These are phyloP conservation scores for Dioscorea dumetorum DNA, from an alignment of 106 monocot species.

Conservation along the genomic window DNA sequence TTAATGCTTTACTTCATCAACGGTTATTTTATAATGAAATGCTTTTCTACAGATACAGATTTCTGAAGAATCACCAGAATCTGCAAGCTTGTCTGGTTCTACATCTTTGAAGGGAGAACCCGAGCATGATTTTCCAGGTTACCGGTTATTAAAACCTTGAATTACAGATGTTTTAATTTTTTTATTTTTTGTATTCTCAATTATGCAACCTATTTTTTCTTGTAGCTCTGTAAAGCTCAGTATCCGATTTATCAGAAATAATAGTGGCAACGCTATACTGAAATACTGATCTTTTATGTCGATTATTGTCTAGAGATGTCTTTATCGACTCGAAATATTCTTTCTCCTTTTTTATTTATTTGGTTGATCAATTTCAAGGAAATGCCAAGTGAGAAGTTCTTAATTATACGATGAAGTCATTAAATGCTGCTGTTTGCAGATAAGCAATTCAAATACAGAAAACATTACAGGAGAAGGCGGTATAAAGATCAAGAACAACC, in stretches of 20 bases:
- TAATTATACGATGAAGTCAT: not conserved
- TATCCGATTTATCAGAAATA: not conserved
- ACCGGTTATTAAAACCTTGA: not conserved
- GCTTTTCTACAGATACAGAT: not conserved
- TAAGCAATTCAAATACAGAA: constrained; percentile 84
- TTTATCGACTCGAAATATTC: too few species aligned
- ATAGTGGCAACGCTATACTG: not conserved
- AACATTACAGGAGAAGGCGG: constrained; percentile 78
- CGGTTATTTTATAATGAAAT: not conserved
- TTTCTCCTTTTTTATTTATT: too few species aligned
- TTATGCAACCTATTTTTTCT: too few species aligned
- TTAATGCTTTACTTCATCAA: not conserved
- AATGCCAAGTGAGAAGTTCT: not conserved
- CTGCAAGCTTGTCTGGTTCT: not conserved
- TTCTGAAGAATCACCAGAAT: not conserved
- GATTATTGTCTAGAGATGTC: not conserved
- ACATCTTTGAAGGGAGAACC: not conserved
- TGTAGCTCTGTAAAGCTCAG: not conserved
- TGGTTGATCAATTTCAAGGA: too few species aligned
- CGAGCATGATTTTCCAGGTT: not conserved
- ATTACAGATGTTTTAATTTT: not conserved
- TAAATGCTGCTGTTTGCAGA: constrained; percentile 17
- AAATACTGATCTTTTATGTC: not conserved
- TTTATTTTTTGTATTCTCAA: not conserved
- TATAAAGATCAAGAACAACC: constrained; percentile 77